Evolutionary conservation across 2,329 filamentous ascomycete genomes (phyloP).

Genomic region (Escovopsis weberi): DNA sequence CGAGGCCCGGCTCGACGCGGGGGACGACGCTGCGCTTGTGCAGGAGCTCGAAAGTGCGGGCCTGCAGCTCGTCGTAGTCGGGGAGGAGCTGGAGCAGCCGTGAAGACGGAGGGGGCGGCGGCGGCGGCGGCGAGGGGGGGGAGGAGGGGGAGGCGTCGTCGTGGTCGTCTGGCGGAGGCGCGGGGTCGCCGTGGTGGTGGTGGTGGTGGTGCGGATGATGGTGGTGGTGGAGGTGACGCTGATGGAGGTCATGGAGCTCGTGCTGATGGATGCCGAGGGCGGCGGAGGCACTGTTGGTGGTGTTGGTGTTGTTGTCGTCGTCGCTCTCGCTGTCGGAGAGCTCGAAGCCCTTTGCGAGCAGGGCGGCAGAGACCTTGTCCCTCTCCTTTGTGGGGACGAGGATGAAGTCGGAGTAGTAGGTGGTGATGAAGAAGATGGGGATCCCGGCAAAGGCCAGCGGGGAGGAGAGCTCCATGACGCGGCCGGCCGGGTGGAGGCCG

Average conservation of each 20-base stretch:
- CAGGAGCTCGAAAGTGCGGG: conserved; percentile 72
- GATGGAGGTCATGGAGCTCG: no score
- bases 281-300: no score
- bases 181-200: conserved; percentile 17
- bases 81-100: conserved; percentile 19
- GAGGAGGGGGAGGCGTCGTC: no score
- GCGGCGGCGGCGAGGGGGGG: conserved; percentile 50
- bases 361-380: conserved; percentile 57
- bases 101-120: no score
- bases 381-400: conserved; percentile 68
- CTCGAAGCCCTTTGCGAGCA: conserved; percentile 69
- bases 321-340: conserved; percentile 59
- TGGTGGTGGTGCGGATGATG: conserved; percentile 9
- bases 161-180: conserved; percentile 31
- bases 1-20: conserved; percentile 50
- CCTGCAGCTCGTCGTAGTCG: conserved; percentile 64
- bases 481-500: conserved; percentile 78
- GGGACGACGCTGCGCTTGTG: conserved; percentile 62
- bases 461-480: conserved; percentile 81
- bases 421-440: conserved; percentile 96
- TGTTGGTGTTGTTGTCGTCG: conserved; percentile 37
- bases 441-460: conserved; percentile 85
- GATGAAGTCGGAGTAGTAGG: conserved; percentile 96
- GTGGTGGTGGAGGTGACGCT: no score
- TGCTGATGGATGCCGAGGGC: no score